Percentiles rank a stretch among this genome's conserved stretches.
Evolutionary conservation across 331 rosid genomes (phyloP).

Genomic region (Malus hybrid): DNA sequence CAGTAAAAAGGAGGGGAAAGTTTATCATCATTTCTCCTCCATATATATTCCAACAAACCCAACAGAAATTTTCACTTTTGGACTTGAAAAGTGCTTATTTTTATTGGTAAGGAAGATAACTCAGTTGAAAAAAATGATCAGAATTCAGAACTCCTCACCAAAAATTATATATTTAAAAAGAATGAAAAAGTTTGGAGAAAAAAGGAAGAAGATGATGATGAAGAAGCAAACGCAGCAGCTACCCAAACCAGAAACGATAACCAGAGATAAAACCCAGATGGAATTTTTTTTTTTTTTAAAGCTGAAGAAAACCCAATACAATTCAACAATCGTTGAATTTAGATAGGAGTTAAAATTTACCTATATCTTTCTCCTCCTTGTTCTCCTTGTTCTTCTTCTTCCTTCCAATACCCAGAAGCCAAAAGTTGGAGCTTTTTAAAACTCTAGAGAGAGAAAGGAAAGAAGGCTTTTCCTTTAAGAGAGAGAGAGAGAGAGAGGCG

Average conservation of each 20-base stretch:
- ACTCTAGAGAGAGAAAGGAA: conserved; percentile 11
- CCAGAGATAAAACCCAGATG: not conserved
- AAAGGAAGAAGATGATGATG: not conserved
- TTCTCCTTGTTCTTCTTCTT: conserved; percentile 1
- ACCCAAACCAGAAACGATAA: not conserved
- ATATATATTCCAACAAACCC: conserved; percentile 11
- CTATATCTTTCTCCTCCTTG: not conserved
- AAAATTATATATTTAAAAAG: not conserved
- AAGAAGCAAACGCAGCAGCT: not conserved
- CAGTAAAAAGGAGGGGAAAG: not conserved
- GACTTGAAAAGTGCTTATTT: not conserved
- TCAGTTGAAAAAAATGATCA: not conserved
- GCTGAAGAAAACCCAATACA: not conserved
- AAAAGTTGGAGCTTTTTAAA: not conserved
- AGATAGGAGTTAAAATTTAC: not conserved
- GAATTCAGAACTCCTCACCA: not conserved
- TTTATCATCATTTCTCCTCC: conserved; percentile 7
- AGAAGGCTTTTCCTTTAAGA: not conserved
- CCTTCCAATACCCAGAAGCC: conserved; percentile 17
- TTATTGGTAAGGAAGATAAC: not conserved
- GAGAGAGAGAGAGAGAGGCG: conserved; percentile 13
- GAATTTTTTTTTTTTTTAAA: no score
- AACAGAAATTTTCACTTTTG: conserved; percentile 1
- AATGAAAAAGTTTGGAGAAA: not conserved
- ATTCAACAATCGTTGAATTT: not conserved